phyloP scores from a whole-genome alignment of 371 early-diverging fungal species.

The Nematocida sp. region DNA sequence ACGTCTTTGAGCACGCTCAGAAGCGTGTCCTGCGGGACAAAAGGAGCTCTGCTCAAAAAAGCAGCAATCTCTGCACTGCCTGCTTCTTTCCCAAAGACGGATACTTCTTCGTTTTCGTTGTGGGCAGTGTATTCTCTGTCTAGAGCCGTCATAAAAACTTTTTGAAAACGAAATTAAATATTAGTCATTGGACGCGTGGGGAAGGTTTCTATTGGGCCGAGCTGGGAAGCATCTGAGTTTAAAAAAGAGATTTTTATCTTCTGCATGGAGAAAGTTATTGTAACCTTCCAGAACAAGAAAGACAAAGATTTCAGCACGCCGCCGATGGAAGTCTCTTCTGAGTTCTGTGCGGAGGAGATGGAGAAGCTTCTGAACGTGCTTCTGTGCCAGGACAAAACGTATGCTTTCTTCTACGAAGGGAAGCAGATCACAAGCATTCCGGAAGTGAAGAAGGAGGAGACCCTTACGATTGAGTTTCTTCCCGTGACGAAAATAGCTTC shows the following conservation, averaged over 20 bases:
- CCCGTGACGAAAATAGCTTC: slow-evolving; percentile 41
- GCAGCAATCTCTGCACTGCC: neutral
- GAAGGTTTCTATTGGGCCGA: slow-evolving; percentile 1
- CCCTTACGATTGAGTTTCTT: slow-evolving; percentile 34
- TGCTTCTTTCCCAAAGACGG: no score
- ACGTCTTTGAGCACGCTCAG: neutral
- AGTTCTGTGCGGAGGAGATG: slow-evolving; percentile 26
- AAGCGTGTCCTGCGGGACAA: neutral
- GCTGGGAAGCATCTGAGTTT: neutral
- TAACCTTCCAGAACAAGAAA: slow-evolving; percentile 39
- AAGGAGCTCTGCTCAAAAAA: neutral
- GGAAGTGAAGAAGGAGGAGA: slow-evolving; percentile 1
- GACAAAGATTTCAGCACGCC: slow-evolving; percentile 41
- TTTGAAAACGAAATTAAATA: neutral
- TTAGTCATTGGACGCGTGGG: neutral
- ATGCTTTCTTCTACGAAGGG: slow-evolving; percentile 49
- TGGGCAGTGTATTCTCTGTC: no score
- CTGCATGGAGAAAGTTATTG: slow-evolving; percentile 37
- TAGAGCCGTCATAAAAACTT: neutral
- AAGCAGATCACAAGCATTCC: slow-evolving; percentile 35
- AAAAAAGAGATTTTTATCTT: slow-evolving; percentile 7
- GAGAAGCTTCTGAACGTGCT: slow-evolving; percentile 36
- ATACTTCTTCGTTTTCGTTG: no score
- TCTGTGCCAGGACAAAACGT: slow-evolving; percentile 32
- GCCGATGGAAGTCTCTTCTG: slow-evolving; percentile 33